Percentiles rank a stretch among this genome's conserved stretches.
Evolutionary conservation across 2,329 filamentous ascomycete species (phyloP).

Genomic region (Fusarium pseudoanthophilum): DNA sequence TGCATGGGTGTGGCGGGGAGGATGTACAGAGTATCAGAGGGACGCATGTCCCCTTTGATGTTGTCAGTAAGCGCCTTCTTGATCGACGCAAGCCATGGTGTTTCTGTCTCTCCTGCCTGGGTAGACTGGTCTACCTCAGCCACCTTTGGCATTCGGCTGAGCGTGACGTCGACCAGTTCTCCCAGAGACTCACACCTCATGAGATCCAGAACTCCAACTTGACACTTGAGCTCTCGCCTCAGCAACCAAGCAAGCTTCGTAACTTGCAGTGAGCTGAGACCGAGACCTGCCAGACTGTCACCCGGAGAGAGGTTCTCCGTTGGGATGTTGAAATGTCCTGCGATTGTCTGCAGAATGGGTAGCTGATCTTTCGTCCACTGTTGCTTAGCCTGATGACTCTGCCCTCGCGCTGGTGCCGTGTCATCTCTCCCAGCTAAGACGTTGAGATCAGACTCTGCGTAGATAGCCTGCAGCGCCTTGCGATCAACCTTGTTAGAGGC

Average conservation of each 20-base stretch:
- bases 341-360: not conserved
- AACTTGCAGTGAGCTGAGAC: slow-evolving; percentile 25
- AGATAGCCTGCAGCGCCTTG: slow-evolving; percentile 17
- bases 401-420: fast-evolving
- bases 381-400: not conserved
- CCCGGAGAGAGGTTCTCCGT: not conserved
- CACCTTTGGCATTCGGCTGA: not conserved
- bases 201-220: slow-evolving; percentile 20
- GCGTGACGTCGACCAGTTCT: slow-evolving; percentile 3
- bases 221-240: slow-evolving; percentile 6
- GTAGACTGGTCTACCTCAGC: too few relatives aligned
- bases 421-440: not conserved
- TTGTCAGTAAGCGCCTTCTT: not conserved
- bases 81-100: not conserved
- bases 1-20: slow-evolving; percentile 19
- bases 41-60: not conserved
- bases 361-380: slow-evolving; percentile 1
- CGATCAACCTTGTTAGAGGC: slow-evolving; percentile 31
- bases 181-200: slow-evolving; percentile 15
- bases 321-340: slow-evolving; percentile 15
- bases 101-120: not conserved
- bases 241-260: slow-evolving; percentile 24
- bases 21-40: not conserved
- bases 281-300: slow-evolving; percentile 22
- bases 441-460: not conserved